Base-by-base conservation (phyloP, 352 stramenopile species). In the Aphanomyces cochlioides region DNA sequence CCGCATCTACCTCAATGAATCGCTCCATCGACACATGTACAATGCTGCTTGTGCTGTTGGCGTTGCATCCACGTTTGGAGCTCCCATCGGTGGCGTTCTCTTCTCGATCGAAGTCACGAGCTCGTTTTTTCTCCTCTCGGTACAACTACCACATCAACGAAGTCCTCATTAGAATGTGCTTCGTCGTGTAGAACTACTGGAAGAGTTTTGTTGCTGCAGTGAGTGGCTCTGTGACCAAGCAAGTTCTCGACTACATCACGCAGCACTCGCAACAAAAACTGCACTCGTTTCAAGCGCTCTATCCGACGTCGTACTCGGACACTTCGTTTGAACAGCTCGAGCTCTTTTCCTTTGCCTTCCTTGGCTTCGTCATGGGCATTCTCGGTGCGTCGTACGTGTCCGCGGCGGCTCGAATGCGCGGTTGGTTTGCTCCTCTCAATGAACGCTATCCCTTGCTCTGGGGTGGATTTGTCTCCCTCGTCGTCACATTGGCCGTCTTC, bases 91-190 rank as follows among this genome's bases (percentile, higher is more conserved):
- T 17, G 94, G 93, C 10, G 95, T 98, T 15, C 78, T 98, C 34
- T 98, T 98, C 77, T 96, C 85, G 0, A 96, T 98, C 74, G 95
- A 98, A 66, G 92, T 98, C 38, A 95, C 87, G 0, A 80, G 86
- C 17, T 94, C 88, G 7, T 96, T 93, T 74, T 95, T 93, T 64
- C 76, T 95, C 68, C 91, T 92, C 69, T 92, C 84, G 65, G 67
- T 73, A 69, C 7, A 21, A 47, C 36, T 69, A 15, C 5, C 1
- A 38, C 17, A 41, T 4, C n/a, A n/a, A n/a, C n/a, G n/a, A n/a
- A n/a, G n/a, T n/a, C n/a, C n/a, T 43, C n/a, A 34, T 60, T 43
- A 6, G 5, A 8, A 45, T 60, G 28, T 45, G 40, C 36, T 40
- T 43, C n/a, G n/a, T n/a, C n/a, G n/a, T n/a, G n/a, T 73, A 73